Evolutionary conservation across 768 basidiomycete genomes (phyloP), one percentile per base, ranked within the genome.

Genomic region (Trametes elegans): DNA sequence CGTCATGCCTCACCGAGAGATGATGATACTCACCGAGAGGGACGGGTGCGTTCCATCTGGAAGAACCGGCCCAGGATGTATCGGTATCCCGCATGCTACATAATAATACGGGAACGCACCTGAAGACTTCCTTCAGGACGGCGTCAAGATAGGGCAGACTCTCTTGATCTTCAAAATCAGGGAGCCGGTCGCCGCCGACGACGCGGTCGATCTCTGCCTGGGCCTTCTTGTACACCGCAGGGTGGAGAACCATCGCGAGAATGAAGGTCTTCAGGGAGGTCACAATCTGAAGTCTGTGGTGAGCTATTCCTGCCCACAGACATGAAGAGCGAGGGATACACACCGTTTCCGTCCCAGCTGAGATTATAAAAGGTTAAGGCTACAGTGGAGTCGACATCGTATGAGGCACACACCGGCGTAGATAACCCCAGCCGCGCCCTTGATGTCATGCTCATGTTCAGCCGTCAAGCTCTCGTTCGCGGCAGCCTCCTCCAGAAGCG

Each of bases 171-270:
- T 58, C 62, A n/a, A 62, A 51, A 19, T 62, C 57, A 13, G 51
- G 55, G 23, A 58, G 32, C 1, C 75, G 65, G 47, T 71, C 70
- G 8, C 34, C 44, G 19, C 78, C 75, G 18, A 75, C 60, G 6
- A 75, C 71, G 4, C 63, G 48, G 56, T 78, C 74, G 3, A 78
- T 65, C 54, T 79, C 78, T 9, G 64, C 65, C 44, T 77, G 75
- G n/a, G 75, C 76, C 52, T 70, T 73, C 26, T 53, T 57, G 46
- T 68, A 69, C 0, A 73, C 68, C 3, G 74, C 71, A 0, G 75
- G 77, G 53, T 74, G 65, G 6, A 75, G 65, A 0, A 68, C 55
- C 62, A 74, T 72, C 13, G 73, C 74, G 18, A 76, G 64, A 57
- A 76, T 71, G 49, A 77, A 72, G 0, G 72, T 68, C 49, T 69